Evolutionary conservation across 371 early-diverging fungal species (phyloP).

Genomic region (Rhizopus sp.): DNA sequence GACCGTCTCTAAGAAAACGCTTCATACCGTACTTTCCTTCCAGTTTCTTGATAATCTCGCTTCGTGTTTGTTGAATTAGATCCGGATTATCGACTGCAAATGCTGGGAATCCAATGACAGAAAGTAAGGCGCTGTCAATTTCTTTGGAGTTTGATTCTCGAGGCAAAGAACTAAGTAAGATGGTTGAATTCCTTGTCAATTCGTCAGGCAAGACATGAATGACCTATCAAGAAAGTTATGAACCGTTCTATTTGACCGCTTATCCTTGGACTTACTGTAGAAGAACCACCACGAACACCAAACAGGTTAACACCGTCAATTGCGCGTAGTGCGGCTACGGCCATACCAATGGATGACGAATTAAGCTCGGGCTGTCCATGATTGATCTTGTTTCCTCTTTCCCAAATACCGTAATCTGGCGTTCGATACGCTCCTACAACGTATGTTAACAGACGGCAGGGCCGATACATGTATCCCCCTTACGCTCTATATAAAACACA

Average conservation of each 20-base stretch:
- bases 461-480: background rate
- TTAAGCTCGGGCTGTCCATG: slow-evolving; percentile 88
- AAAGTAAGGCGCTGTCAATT: slow-evolving; percentile 83
- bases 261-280: slow-evolving; percentile 55
- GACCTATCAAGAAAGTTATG: slow-evolving; percentile 39
- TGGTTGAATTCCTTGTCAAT: slow-evolving; percentile 79
- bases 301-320: slow-evolving; percentile 88
- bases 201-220: slow-evolving; percentile 89
- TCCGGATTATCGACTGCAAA: slow-evolving; percentile 80
- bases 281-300: slow-evolving; percentile 79
- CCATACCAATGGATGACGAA: slow-evolving; percentile 89
- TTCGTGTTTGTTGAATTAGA: slow-evolving; percentile 64
- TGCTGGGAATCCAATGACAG: slow-evolving; percentile 87
- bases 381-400: slow-evolving; percentile 89
- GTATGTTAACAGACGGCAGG: background rate
- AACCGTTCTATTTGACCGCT: slow-evolving; percentile 6
- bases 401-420: slow-evolving; percentile 92
- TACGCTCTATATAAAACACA: slow-evolving; percentile 87
- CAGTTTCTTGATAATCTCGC: slow-evolving; percentile 79
- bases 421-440: slow-evolving; percentile 62
- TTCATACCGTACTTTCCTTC: slow-evolving; percentile 85
- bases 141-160: slow-evolving; percentile 89
- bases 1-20: slow-evolving; percentile 88
- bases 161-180: slow-evolving; percentile 79
- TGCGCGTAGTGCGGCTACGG: slow-evolving; percentile 83